Evolutionary conservation across 202 grass and related monocot genomes (phyloP), one percentile per base, ranked within the genome.

Genomic region (Dendrocalamus latiflorus): DNA sequence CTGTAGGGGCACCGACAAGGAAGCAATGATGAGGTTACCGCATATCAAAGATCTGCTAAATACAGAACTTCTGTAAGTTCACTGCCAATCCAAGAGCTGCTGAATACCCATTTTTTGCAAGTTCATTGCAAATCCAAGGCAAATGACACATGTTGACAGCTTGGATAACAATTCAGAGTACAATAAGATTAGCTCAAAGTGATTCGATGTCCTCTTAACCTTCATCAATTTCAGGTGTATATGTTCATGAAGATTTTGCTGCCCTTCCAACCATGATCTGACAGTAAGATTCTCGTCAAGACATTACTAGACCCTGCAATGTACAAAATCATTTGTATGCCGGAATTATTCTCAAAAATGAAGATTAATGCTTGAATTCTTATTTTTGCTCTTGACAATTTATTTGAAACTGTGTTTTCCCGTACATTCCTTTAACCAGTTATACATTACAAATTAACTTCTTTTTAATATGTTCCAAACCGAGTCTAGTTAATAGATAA

Each of bases 111-210:
- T 15, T 20, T 47, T 43, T 44, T 61, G 22, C 0, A 36, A 21
- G 59, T 24, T 78, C 43, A 34, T 6, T 65, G 36, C 42, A 25
- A 60, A 68, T 80, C 8, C 25, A 73, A 22, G 53, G 47, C n/a
- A 54, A 73, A 75, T 59, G 39, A 44, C 26, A 74, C 41, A 60
- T 70, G 77, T 57, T 70, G 41, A 69, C n/a, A 42, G 36, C 54
- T 80, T 57, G 58, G 14, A 20, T 4, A 26, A 24, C 30, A 39
- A 9, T 7, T 37, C 45, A 58, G 43, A 53, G 80, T 55, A 66
- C 22, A 75, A 55, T 0, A 55, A 44, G 36, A 74, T 56, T 4
- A 42, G 22, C 42, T 36, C 11, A 18, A 69, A 81, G 2, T 44
- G 64, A 61, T 53, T 10, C 28, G 2, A 45, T 34, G 42, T 51